Evolutionary conservation across 208 protist genomes (phyloP).

Genomic region (Acanthamoeba culbertsoni): DNA sequence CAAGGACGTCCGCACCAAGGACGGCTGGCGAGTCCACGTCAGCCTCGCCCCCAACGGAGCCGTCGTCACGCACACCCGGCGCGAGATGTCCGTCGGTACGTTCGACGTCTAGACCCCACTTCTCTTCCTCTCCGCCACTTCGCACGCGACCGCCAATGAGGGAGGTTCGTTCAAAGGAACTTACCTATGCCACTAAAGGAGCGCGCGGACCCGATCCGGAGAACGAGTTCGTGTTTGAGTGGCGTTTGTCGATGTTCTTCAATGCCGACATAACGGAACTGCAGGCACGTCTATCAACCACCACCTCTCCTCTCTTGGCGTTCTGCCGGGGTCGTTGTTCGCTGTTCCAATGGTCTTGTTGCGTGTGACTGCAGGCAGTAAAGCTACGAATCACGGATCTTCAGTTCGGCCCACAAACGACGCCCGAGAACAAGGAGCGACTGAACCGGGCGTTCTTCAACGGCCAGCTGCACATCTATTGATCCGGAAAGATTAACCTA

Average conservation of each 20-base stretch:
- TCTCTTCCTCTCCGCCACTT: neutral
- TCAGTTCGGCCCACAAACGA: neutral
- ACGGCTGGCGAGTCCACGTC: constrained; percentile 47
- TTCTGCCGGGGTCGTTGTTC: neutral
- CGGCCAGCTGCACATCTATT: constrained; percentile 40
- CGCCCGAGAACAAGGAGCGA: neutral
- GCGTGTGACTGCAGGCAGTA: neutral
- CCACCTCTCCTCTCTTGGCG: neutral
- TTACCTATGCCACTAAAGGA: neutral
- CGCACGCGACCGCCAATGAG: neutral
- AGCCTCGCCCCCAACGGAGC: constrained; percentile 5
- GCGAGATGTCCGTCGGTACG: constrained; percentile 45
- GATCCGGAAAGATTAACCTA: too few species aligned
- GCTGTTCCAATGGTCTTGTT: neutral
- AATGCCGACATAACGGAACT: neutral
- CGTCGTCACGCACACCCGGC: constrained; percentile 9
- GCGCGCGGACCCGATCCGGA: neutral
- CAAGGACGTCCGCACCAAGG: constrained; percentile 52
- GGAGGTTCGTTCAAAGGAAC: too few species aligned
- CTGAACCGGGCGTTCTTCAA: constrained; percentile 40
- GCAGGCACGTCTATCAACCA: neutral
- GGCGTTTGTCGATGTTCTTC: constrained; percentile 4
- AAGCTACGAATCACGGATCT: constrained; percentile 11
- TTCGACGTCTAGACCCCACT: neutral
- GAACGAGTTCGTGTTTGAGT: constrained; percentile 45